Evolutionary conservation across 495 filamentous ascomycete species (phyloP), one percentile per base, ranked within the genome.

Genomic region (Cetradonia linearis): DNA sequence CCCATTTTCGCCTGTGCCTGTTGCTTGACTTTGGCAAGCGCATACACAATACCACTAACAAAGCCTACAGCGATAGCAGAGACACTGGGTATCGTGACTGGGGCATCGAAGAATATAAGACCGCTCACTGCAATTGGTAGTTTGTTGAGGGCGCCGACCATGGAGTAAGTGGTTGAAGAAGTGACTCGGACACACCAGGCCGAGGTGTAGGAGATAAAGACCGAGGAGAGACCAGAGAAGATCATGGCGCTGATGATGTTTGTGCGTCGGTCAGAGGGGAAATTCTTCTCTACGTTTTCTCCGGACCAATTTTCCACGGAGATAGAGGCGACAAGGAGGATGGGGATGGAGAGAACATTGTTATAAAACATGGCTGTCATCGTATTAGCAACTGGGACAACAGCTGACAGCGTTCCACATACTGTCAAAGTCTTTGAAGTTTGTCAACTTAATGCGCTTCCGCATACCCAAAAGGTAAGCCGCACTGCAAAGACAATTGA

Each of bases 341-440:
- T 86, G 55, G 93, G 93, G 62, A 99, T 96, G 27, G 91, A 95
- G 62, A 99, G 83, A 48, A 99, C 82, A 73, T 99, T 99, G 83
- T 99, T 99, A 79, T 99, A 99, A 76, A 92, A 99, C 93, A 98
- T 98, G 64, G 91, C 92, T 97, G 65, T 30, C 38, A 53, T 31
- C 14, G 46, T 28, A 27, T 56, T 62, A 64, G 49, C 38, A 30
- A 58, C 16, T 30, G 27, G 10, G 1, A 11, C 16, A 38, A 18
- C 0, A 25, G 11, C 1, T 14, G 7, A 23, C 13, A 34, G 5
- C 37, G 13, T 44, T 54, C 30, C 31, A 82, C 92, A 74, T 82
- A 96, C 91, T 95, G 73, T 99, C 93, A 75, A 94, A 96, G 70
- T 99, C 93, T 78, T 96, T 96, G 76, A 99, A 97, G 80, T 96